Conservation (phyloP, 2,329 filamentous ascomycete species). For the Aspergillus felis region DNA sequence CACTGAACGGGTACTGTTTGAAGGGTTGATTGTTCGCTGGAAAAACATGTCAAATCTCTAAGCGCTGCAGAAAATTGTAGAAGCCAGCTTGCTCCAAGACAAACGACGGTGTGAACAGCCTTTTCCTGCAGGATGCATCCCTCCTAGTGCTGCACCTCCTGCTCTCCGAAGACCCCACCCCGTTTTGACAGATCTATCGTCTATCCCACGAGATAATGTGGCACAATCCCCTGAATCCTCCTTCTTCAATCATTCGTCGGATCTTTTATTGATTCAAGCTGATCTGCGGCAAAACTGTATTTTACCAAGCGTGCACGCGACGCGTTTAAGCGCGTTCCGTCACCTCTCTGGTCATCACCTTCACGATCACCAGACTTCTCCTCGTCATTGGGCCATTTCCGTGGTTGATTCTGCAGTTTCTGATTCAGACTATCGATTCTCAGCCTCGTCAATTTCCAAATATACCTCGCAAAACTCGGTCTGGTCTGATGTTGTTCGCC, state of each 20-base stretch:
- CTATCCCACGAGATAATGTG: too few relatives aligned
- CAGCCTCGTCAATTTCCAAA: background rate
- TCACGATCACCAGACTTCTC: too few relatives aligned
- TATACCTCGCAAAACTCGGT: background rate
- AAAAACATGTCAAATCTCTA: too few relatives aligned
- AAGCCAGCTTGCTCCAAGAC: too few relatives aligned
- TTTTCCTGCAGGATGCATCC: background rate
- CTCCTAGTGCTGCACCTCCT: background rate
- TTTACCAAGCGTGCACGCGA: too few relatives aligned
- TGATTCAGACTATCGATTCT: background rate
- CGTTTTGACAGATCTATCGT: background rate
- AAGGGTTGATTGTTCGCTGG: too few relatives aligned
- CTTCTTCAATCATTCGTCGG: background rate
- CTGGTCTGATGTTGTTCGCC: background rate
- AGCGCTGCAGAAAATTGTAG: too few relatives aligned
- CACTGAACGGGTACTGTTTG: too few relatives aligned
- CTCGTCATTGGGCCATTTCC: background rate
- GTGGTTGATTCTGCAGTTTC: background rate
- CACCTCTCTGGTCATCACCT: too few relatives aligned
- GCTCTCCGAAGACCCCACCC: background rate
- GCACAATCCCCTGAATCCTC: background rate
- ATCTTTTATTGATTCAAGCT: background rate
- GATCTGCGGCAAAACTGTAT: too few relatives aligned
- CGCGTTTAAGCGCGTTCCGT: too few relatives aligned
- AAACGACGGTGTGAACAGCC: background rate